phyloP scores from a whole-genome alignment of 129 eudicot species.

The Calendula officinalis region DNA sequence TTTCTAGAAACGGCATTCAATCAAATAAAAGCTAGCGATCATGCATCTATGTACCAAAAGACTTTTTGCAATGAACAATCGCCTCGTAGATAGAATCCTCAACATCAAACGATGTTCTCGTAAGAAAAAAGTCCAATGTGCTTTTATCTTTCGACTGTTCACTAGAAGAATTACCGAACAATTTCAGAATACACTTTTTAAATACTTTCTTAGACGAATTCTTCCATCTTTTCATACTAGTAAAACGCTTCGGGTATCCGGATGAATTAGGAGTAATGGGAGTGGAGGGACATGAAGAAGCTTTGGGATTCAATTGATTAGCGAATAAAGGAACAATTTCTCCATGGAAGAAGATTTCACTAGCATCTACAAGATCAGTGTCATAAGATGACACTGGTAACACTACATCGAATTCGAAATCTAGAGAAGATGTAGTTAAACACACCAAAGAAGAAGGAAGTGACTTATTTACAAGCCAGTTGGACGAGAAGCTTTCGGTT shows the following conservation, averaged over 20 bases:
- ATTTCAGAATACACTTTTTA: slow-evolving; percentile 3
- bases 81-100: slow-evolving; percentile 26
- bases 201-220: slow-evolving; percentile 13
- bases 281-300: slow-evolving; percentile 7
- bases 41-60: not conserved
- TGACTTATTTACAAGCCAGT: slow-evolving; percentile 29
- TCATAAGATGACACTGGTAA: slow-evolving; percentile 15
- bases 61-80: slow-evolving; percentile 17
- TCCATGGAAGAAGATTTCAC: slow-evolving; percentile 18
- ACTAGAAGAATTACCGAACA: not conserved
- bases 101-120: not conserved
- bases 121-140: too few species aligned
- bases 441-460: slow-evolving; percentile 25
- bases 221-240: slow-evolving; percentile 2
- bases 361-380: slow-evolving; percentile 10
- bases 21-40: not conserved
- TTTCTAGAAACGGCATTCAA: not conserved
- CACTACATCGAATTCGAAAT: slow-evolving; percentile 20
- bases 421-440: slow-evolving; percentile 18
- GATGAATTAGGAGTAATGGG: slow-evolving; percentile 5
- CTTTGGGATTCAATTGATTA: slow-evolving; percentile 2
- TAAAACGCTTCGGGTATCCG: not conserved
- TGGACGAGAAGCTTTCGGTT: slow-evolving; percentile 19
- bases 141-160: slow-evolving; percentile 4
- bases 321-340: slow-evolving; percentile 13